Base-by-base conservation (phyloP, 2,329 filamentous ascomycete species). In the Fusarium sp. region DNA sequence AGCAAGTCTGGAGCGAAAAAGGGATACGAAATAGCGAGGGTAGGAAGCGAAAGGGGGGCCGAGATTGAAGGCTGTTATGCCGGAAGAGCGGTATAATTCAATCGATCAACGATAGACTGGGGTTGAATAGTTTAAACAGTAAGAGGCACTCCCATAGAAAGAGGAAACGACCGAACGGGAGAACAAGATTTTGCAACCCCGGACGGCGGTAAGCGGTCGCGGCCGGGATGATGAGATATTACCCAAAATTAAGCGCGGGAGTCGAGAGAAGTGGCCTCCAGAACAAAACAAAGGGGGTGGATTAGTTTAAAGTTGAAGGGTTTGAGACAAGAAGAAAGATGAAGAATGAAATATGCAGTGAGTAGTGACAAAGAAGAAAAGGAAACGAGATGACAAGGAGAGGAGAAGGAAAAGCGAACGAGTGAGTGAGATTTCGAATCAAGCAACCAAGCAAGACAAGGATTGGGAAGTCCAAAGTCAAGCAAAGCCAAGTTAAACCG, bases 41-140 rank as follows among this genome's bases (percentile, higher is more conserved):
- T 65, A 58, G 52, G 55, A 71, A 72, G 63, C 43, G 53, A 71
- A 71, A 65, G 42, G 54, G 42, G 50, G 28, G 34, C 31, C 24
- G 38, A 59, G 34, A 56, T 62, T 62, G 45, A 57, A 58, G 39
- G 34, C 46, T 55, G 44, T 49, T 54, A 54, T 52, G 42, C 33
- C 24, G 36, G 52, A 67, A 51, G 51, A 53, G 54, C 28, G 38
- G 56, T 57, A 52, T 52, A 57, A 58, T 51, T 51, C 45, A 59
- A 72, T 74, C 70, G 72, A 70, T 74, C 72, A 70, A 74, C 72
- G 68, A 74, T 62, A 64, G 66, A 69, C 58, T 70, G 50, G 54
- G 62, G 53, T 54, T 43, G 47, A 44, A 26, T 51, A 45, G 59
- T 44, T 57, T 31, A 54, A 59, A 59, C 24, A 52, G 38, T 22